phyloP scores from a whole-genome alignment of 306 rosid genomes.

The apple (Malus domestica) region ASM211411v1 NC_041799.1:30303501-30304000 shows the following conservation, averaged over 20 bases:
- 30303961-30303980: slow-evolving; percentile 22
- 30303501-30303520: background rate
- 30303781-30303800: slow-evolving; percentile 52
- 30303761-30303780: background rate
- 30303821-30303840: slow-evolving; percentile 87
- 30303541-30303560: background rate
- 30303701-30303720: background rate
- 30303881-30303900: slow-evolving; percentile 16
- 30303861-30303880: slow-evolving; percentile 23
- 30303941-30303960: slow-evolving; percentile 29
- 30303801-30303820: slow-evolving; percentile 87
- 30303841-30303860: slow-evolving; percentile 65
- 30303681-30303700: background rate
- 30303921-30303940: slow-evolving; percentile 27
- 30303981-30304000: slow-evolving; percentile 38
- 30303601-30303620: background rate
- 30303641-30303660: background rate
- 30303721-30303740: background rate
- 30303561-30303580: background rate
- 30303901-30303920: slow-evolving; percentile 10
- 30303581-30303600: background rate
- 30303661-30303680: background rate
- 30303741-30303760: background rate
- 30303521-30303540: background rate
- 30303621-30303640: background rate